A percentile compares a stretch with the other conserved stretches of the same genome.
phyloP scores from a whole-genome alignment of 73 alveolate species.

The Stentor roeselii region DNA sequence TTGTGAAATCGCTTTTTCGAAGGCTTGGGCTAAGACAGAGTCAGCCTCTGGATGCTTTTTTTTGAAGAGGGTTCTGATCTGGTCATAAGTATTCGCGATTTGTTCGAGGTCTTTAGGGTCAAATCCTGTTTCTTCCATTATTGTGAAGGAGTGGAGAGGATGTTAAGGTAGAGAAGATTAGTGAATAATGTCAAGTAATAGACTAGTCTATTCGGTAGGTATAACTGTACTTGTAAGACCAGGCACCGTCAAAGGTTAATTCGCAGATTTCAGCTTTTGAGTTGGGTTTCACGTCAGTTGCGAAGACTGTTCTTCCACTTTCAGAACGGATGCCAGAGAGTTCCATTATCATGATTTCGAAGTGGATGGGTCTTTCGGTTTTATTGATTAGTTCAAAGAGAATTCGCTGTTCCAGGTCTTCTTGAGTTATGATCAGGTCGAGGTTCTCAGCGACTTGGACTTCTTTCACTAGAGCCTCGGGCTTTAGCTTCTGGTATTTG shows the following conservation, averaged over 20 bases:
- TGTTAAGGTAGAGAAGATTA: too few species aligned
- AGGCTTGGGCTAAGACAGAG: conserved; percentile 53
- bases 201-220: too few species aligned
- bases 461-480: conserved; percentile 2
- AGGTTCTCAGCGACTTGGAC: neutral
- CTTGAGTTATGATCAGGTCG: neutral
- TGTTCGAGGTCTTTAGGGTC: conserved; percentile 57
- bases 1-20: conserved; percentile 51
- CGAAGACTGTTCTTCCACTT: neutral
- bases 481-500: conserved; percentile 17
- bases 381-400: neutral
- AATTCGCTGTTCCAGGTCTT: neutral
- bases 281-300: neutral
- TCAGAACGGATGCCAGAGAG: neutral
- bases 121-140: too few species aligned
- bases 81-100: conserved; percentile 51
- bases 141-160: too few species aligned
- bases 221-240: neutral
- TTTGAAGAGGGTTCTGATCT: conserved; percentile 37
- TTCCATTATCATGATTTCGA: neutral
- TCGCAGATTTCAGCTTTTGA: neutral
- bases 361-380: neutral
- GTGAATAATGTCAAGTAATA: too few species aligned
- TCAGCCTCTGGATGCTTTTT: conserved; percentile 53
- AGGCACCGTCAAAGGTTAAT: neutral